Evolutionary conservation across 169 alveolate species (phyloP), one percentile per base, ranked within the genome.

Genomic region (Cryptosporidium sp.): DNA sequence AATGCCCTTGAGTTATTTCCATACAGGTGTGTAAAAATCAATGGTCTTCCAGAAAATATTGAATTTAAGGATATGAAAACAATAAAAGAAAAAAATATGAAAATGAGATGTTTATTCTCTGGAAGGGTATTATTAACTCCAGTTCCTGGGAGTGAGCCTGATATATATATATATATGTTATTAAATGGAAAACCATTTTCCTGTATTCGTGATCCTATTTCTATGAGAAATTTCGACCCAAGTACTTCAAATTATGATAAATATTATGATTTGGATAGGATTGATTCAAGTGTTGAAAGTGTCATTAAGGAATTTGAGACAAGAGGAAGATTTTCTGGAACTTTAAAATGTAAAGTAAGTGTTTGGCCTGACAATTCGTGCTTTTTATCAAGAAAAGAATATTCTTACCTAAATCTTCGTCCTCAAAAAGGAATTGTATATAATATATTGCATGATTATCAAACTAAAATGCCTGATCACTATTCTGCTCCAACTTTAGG

Each of bases 361-460:
- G 60, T 65, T 1, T 80, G 89, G 89, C 89, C 89, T 14, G 69
- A 80, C 9, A 80, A 80, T 26, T 62, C 80, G n/a, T 37, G 60
- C n/a, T 80, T 62, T 80, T 26, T 80, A n/a, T 42, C 56, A 23
- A 29, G 29, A 35, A 80, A 60, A 39, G 80, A 80, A 33, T 80
- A 80, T 80, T 60, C 89, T 26, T 80, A 80, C 42, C 35, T 80
- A 65, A 80, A 80, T 65, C 70, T 80, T 45, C 69, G 89, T 37
- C 89, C 89, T 18, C 89, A 80, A 80, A 80, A 80, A 9, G 89
- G 89, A 21, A 80, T 80, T 26, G 89, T 80, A 23, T 62, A 80
- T 62, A 80, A 80, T 35, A 45, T 80, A 65, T 65, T 80, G 31
- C 75, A 80, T 14, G 89, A 80, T 23, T 80, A 80, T 23, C 56